phyloP scores from a whole-genome alignment of 768 basidiomycete genomes.

The Brasilioporus rufonigricans region DNA sequence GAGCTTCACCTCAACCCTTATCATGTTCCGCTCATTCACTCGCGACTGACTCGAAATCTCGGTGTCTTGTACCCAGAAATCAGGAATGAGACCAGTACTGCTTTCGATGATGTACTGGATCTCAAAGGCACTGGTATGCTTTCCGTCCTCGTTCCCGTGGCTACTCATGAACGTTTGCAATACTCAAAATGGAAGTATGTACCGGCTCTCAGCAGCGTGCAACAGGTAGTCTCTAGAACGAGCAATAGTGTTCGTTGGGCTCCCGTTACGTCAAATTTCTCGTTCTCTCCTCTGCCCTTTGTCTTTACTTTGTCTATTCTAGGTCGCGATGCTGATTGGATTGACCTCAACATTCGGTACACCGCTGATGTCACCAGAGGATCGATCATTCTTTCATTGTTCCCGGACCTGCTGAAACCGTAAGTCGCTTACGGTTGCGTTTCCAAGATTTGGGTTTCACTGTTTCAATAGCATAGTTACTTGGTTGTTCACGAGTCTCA shows the following conservation, averaged over 20 bases:
- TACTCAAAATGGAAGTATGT: slow-evolving; percentile 39
- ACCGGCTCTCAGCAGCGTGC: slow-evolving; percentile 23
- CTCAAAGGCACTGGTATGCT: neutral
- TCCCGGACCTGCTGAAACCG: neutral
- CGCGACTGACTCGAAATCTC: slow-evolving; percentile 34
- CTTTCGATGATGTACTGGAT: slow-evolving; percentile 1
- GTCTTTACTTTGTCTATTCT: neutral
- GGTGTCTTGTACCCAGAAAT: slow-evolving; percentile 2
- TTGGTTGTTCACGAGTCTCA: neutral
- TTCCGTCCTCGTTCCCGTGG: neutral
- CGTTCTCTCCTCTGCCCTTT: neutral
- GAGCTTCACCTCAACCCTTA: slow-evolving; percentile 30
- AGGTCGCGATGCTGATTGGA: slow-evolving; percentile 40
- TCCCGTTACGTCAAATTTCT: slow-evolving; percentile 39
- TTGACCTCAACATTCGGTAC: slow-evolving; percentile 30
- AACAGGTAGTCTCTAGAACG: slow-evolving; percentile 37
- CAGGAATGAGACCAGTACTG: neutral
- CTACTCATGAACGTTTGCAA: neutral
- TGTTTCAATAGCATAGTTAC: neutral
- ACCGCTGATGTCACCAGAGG: slow-evolving; percentile 25
- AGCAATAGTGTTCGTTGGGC: slow-evolving; percentile 48
- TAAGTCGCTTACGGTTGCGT: neutral
- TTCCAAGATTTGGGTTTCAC: neutral
- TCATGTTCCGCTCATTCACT: slow-evolving; percentile 31
- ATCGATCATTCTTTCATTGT: neutral